Conservation (phyloP, 176 grass and related monocot genomes). For the Thalia dealbata region DNA sequence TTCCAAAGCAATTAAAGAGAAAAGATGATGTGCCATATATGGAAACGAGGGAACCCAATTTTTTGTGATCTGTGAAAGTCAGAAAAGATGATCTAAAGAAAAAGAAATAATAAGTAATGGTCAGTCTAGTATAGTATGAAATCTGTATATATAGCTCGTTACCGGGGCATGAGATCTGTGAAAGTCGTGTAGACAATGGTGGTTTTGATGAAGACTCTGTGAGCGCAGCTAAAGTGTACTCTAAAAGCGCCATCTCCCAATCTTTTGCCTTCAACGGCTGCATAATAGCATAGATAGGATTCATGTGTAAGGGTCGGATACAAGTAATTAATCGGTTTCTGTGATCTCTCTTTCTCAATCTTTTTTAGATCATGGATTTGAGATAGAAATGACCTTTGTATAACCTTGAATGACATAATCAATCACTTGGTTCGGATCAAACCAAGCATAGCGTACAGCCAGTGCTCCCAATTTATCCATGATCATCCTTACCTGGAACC, state of each 20-base stretch:
- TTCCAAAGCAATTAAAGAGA: too few relatives aligned
- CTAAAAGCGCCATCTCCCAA: conserved; percentile 87
- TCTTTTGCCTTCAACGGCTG: conserved; percentile 68
- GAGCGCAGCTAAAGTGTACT: conserved; percentile 66
- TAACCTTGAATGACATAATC: conserved; percentile 85
- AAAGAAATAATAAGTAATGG: background rate
- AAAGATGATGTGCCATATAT: too few relatives aligned
- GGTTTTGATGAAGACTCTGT: conserved; percentile 46
- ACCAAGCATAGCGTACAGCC: conserved; percentile 70
- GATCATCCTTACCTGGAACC: conserved; percentile 44
- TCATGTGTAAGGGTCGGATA: background rate
- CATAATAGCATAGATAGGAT: conserved; percentile 3
- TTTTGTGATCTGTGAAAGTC: too few relatives aligned
- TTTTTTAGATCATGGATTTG: background rate
- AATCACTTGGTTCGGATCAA: conserved; percentile 60
- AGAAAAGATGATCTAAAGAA: background rate
- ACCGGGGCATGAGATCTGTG: conserved; percentile 85
- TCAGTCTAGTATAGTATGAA: background rate
- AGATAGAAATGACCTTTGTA: conserved; percentile 60
- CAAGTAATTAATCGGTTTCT: background rate
- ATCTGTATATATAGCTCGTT: background rate
- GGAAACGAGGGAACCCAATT: too few relatives aligned
- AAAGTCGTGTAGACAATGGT: conserved; percentile 59
- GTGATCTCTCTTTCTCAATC: too few relatives aligned
- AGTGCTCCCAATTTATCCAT: conserved; percentile 83